These are phyloP conservation scores for Harringtonia aguacate DNA, from an alignment of 2,329 filamentous ascomycete species.

Conservation along the genomic window DNA sequence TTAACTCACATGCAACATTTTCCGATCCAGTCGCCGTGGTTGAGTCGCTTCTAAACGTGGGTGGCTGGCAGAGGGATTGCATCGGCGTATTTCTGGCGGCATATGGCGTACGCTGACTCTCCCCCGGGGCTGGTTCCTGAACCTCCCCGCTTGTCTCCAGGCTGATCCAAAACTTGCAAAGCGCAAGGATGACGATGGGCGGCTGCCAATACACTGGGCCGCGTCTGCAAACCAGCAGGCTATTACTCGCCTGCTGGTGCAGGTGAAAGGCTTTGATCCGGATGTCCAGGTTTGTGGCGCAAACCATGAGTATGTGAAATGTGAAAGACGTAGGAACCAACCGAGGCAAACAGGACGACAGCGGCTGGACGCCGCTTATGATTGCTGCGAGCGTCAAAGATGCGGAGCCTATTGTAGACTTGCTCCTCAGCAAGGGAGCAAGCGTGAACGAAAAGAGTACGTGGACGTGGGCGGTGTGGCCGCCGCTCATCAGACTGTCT, in stretches of 20 bases:
- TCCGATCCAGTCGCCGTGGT: constrained; percentile 34
- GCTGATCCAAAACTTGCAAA: constrained; percentile 68
- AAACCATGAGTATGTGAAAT: too few species aligned
- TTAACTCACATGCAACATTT: too few species aligned
- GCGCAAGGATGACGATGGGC: constrained; percentile 71
- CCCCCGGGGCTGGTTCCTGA: too few species aligned
- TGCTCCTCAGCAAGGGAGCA: constrained; percentile 59
- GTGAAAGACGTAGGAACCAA: too few species aligned
- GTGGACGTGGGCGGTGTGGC: constrained; percentile 3
- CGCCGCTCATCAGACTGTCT: constrained; percentile 8
- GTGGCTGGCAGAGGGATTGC: background rate
- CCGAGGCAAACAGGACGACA: constrained; percentile 46
- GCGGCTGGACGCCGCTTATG: constrained; percentile 78
- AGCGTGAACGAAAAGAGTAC: constrained; percentile 64
- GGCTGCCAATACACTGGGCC: constrained; percentile 91
- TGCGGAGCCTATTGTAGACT: constrained; percentile 54
- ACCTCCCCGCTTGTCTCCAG: constrained; percentile 26
- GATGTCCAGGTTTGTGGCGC: constrained; percentile 57
- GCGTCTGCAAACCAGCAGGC: constrained; percentile 69
- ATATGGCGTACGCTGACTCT: background rate
- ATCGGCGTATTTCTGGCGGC: background rate
- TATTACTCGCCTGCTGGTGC: constrained; percentile 62
- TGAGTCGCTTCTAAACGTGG: constrained; percentile 63
- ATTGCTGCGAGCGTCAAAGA: constrained; percentile 69
- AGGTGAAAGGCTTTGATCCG: constrained; percentile 66